phyloP scores from a whole-genome alignment of 2,329 filamentous ascomycete genomes.

The Calonectria multiphialidica region DNA sequence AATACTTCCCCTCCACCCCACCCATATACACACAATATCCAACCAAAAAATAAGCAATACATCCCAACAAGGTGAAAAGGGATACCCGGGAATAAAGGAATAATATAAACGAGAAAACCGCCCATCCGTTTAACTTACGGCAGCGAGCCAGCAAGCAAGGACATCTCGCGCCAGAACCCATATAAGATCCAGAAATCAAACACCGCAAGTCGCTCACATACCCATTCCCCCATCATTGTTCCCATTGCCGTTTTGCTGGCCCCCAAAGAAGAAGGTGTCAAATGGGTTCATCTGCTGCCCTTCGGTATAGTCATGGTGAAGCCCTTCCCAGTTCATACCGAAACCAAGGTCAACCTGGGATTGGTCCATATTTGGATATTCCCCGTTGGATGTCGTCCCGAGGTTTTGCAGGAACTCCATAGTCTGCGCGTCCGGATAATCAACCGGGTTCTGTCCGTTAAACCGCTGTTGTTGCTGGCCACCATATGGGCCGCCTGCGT shows the following conservation, averaged over 20 bases:
- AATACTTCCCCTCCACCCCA: background rate
- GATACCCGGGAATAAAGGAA: background rate
- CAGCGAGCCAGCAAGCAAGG: conserved; percentile 25
- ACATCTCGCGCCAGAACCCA: conserved; percentile 32
- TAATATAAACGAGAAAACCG: conserved; percentile 26
- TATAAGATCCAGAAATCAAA: conserved; percentile 23
- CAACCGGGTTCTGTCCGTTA: conserved; percentile 48
- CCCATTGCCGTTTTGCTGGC: conserved; percentile 53
- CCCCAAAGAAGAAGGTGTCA: conserved; percentile 80
- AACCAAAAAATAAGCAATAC: background rate
- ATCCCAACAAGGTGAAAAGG: conserved; percentile 7
- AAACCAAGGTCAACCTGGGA: conserved; percentile 74
- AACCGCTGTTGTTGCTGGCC: conserved; percentile 45
- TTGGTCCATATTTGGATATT: conserved; percentile 53
- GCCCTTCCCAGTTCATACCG: conserved; percentile 73
- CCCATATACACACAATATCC: background rate
- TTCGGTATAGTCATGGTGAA: conserved; percentile 73
- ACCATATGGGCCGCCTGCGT: conserved; percentile 46
- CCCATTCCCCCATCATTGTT: conserved; percentile 43
- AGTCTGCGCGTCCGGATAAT: conserved; percentile 62
- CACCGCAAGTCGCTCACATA: conserved; percentile 32
- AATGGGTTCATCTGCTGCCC: conserved; percentile 75
- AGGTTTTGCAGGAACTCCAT: conserved; percentile 67
- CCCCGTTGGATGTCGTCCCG: conserved; percentile 48
- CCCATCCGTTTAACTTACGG: conserved; percentile 28